These are phyloP conservation scores for Cucumis cinereus DNA, from an alignment of 306 rosid genomes.

Conservation along the genomic window DNA sequence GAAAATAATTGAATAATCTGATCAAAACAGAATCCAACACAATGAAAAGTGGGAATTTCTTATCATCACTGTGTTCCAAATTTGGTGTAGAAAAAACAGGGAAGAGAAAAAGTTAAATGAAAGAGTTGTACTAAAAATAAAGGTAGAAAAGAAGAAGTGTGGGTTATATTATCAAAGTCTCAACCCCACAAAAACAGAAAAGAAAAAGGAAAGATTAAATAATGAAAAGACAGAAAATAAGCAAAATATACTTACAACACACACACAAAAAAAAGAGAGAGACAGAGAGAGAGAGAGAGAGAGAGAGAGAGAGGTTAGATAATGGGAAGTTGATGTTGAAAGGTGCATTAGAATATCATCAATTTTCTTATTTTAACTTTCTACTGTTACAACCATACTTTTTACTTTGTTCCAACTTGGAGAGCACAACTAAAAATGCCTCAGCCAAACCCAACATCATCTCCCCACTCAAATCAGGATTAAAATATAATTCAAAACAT, in stretches of 20 bases:
- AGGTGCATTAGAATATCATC: neutral
- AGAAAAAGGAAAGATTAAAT: neutral
- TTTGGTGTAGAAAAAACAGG: too few relatives aligned
- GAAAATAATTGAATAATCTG: too few relatives aligned
- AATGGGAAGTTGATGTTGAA: neutral
- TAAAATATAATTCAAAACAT: neutral
- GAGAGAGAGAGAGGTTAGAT: neutral
- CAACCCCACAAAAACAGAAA: too few relatives aligned
- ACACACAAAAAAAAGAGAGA: neutral
- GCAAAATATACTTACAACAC: neutral
- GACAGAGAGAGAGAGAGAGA: too few relatives aligned
- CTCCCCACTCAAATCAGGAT: neutral
- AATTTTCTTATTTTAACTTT: conserved; percentile 9
- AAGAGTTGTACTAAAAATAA: too few relatives aligned
- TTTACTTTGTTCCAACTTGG: conserved; percentile 4
- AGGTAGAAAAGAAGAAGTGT: too few relatives aligned
- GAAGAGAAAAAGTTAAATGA: too few relatives aligned
- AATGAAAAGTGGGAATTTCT: too few relatives aligned
- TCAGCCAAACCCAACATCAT: neutral
- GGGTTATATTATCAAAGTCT: too few relatives aligned
- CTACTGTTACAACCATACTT: conserved; percentile 10
- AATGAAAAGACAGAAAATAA: neutral
- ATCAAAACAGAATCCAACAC: too few relatives aligned
- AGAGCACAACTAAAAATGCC: conserved; percentile 6
- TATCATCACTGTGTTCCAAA: too few relatives aligned